Base-by-base conservation (phyloP, 2,329 filamentous ascomycete species). In the Trichoderma sp. region DNA sequence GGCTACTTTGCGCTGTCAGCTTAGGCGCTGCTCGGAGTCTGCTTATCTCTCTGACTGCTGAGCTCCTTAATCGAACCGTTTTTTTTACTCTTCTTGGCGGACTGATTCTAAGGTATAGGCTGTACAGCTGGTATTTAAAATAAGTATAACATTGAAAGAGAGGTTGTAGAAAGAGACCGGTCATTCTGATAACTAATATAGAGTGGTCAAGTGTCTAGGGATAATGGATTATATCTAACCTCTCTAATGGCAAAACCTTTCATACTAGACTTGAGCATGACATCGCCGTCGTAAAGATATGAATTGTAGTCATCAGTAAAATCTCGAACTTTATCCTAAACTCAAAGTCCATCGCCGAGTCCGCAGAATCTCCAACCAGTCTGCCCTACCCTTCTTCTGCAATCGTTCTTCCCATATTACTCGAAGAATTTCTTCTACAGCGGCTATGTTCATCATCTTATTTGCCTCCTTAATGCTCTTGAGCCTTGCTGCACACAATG, bases 371-470 rank as follows among this genome's bases (percentile, higher is more conserved):
- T 41, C 50, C 12, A 71, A 33, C 67, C 67, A 71, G 9, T 71
- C 67, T 14, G 24, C 6, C 6, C 18, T 33, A 62, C 8, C 21
- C 16, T 11, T 41, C 5, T 71, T 45, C 16, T 41, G 50, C 11
- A 71, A 21, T 21, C 33, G 14, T 1, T 60, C 53, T 71, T 60
- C 24, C 67, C 53, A 71, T 4, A 71, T 18, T 6, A 45, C 21
- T n/a, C 24, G 67, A n/a, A 71, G 67, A 11, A 71, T 56, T 16
- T 71, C 67, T 31, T 71, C 67, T 9, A 31, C 67, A 21, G 67
- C 38, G 24, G 33, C 33, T 29, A 60, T 21, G 9, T 62, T 45
- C 67, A 60, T 60, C 67, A 41, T 60, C 18, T 71, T 71, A 24
- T 21, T 60, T 1, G 31, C 67, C 11, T 60, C 67, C 53, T 16